Evolutionary conservation across 139 green algal genomes (phyloP).

Genomic region (Penium margaritaceum): DNA sequence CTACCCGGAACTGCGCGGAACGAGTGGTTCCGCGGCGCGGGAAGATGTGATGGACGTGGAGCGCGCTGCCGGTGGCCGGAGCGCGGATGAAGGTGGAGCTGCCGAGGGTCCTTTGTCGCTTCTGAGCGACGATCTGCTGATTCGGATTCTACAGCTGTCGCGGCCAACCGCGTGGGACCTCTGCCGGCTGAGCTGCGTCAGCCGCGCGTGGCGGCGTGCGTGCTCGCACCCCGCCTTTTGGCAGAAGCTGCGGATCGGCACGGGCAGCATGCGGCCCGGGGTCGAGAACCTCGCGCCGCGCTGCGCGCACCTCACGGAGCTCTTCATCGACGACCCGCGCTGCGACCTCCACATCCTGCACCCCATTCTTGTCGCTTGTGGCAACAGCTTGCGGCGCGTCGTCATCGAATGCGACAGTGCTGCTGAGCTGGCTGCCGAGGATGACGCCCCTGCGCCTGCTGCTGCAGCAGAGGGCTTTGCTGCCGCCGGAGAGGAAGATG

Average conservation of each 20-base stretch:
- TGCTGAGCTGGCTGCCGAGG: no score
- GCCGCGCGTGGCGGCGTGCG: not conserved
- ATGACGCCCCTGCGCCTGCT: no score
- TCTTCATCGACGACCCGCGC: conserved; percentile 21
- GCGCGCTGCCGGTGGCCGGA: no score
- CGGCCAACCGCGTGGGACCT: not conserved
- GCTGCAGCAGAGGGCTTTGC: no score
- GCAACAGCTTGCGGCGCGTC: not conserved
- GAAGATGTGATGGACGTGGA: no score
- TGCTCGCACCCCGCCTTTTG: conserved; percentile 8
- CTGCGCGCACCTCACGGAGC: conserved; percentile 2
- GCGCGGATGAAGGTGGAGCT: no score
- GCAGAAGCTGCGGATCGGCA: not conserved
- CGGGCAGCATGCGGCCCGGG: not conserved
- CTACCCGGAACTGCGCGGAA: no score
- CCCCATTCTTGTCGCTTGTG: conserved; percentile 18
- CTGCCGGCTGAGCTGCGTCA: conserved; percentile 16
- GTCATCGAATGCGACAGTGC: conserved; percentile 26
- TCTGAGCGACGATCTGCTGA: conserved; percentile 13
- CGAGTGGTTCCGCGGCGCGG: no score
- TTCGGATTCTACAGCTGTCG: not conserved
- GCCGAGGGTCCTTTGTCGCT: no score
- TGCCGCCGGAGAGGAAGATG: no score
- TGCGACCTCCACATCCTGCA: conserved; percentile 27
- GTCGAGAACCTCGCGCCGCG: not conserved